Percentiles rank a stretch among this genome's conserved stretches.
These are phyloP conservation scores for Somion occarium DNA, from an alignment of 1,284 basidiomycete species.

Conservation along the genomic window DNA sequence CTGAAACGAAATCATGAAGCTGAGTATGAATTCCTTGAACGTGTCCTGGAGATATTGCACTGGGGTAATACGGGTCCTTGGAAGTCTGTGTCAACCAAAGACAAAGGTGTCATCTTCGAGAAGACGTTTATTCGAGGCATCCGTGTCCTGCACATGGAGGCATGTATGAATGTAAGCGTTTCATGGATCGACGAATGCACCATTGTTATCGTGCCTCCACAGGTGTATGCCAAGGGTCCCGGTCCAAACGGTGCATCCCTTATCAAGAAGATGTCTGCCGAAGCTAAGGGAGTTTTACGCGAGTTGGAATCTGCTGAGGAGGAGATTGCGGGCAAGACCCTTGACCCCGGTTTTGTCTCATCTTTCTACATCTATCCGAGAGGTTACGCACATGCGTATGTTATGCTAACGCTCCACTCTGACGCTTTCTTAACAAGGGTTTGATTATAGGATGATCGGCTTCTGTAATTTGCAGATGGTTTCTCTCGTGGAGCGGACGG, in stretches of 20 bases:
- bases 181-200: background rate
- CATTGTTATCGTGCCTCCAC: background rate
- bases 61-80: slow-evolving; percentile 8
- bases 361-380: slow-evolving; percentile 34
- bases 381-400: slow-evolving; percentile 33
- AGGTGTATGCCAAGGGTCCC: background rate
- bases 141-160: slow-evolving; percentile 26
- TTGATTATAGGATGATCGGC: slow-evolving; percentile 25
- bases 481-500: slow-evolving; percentile 6
- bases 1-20: slow-evolving; percentile 8
- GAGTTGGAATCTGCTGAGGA: background rate
- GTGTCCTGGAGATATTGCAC: slow-evolving; percentile 22
- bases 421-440: background rate
- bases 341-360: slow-evolving; percentile 23
- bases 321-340: background rate
- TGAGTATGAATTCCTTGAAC: slow-evolving; percentile 11
- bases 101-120: slow-evolving; percentile 30
- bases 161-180: slow-evolving; percentile 27
- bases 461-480: slow-evolving; percentile 28
- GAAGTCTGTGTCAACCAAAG: slow-evolving; percentile 22
- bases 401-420: background rate
- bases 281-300: background rate
- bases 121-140: slow-evolving; percentile 29
- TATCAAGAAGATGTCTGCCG: background rate
- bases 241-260: background rate